A percentile compares a stretch with the other conserved stretches of the same genome.
Evolutionary conservation across 176 grass and related monocot species (phyloP).

Genomic region (Phragmites australis): DNA sequence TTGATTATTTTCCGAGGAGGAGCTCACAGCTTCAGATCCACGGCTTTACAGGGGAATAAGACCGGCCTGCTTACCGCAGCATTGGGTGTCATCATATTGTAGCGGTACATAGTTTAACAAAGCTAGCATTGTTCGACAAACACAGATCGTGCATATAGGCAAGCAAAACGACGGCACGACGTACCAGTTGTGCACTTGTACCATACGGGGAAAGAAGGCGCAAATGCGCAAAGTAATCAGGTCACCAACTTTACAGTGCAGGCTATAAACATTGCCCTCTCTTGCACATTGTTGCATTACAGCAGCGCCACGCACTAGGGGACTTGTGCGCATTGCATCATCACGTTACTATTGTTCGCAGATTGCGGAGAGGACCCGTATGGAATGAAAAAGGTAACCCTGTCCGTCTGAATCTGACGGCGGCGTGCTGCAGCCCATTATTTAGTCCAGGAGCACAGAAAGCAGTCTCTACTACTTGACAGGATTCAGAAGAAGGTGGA

Average conservation of each 20-base stretch:
- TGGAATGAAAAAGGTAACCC: conserved; percentile 6
- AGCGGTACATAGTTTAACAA: conserved; percentile 14
- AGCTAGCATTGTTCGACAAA: background rate
- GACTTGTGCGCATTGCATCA: background rate
- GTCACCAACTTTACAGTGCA: background rate
- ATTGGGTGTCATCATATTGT: background rate
- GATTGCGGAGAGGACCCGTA: background rate
- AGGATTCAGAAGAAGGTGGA: conserved; percentile 1
- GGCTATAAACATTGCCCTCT: background rate
- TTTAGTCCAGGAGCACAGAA: background rate
- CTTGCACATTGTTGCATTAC: conserved; percentile 39
- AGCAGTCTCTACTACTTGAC: background rate
- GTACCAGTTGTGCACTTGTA: conserved; percentile 7
- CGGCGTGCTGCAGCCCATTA: conserved; percentile 34
- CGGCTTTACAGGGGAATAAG: conserved; percentile 42
- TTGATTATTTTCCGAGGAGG: conserved; percentile 43
- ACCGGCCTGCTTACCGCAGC: conserved; percentile 11
- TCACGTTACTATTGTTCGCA: background rate
- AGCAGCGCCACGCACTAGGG: conserved; percentile 47
- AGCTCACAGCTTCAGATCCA: conserved; percentile 22
- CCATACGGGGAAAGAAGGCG: background rate
- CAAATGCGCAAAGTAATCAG: background rate
- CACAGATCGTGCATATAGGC: background rate
- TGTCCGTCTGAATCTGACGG: background rate
- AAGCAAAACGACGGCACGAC: background rate